A percentile compares a stretch with the other conserved stretches of the same genome.
phyloP scores from a whole-genome alignment of 768 basidiomycete genomes.

The Pseudohyphozyma bogoriensis region DNA sequence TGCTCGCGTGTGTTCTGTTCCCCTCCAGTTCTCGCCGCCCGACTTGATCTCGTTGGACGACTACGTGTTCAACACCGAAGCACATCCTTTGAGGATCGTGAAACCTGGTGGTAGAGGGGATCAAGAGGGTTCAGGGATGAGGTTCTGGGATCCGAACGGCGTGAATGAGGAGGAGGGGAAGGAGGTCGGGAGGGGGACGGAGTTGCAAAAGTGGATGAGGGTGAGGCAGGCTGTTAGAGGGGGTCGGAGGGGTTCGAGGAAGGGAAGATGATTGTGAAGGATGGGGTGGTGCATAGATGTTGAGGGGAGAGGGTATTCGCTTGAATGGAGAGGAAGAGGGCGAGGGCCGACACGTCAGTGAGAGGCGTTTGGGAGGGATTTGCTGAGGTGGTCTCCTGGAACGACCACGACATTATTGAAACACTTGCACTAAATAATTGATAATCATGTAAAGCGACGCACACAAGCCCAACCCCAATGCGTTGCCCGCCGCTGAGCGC shows the following conservation, averaged over 20 bases:
- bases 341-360: too few relatives aligned
- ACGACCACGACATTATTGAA: too few relatives aligned
- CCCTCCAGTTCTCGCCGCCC: constrained; percentile 56
- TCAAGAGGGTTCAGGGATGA: background rate
- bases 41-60: constrained; percentile 48
- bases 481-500: too few relatives aligned
- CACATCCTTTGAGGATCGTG: constrained; percentile 51
- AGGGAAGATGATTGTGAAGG: background rate
- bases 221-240: constrained; percentile 13
- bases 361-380: too few relatives aligned
- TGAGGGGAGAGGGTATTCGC: too few relatives aligned
- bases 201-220: constrained; percentile 23
- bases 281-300: too few relatives aligned
- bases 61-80: constrained; percentile 50
- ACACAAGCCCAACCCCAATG: too few relatives aligned
- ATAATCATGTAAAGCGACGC: too few relatives aligned
- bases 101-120: background rate
- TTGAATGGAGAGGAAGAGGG: too few relatives aligned
- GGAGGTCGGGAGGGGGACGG: constrained; percentile 16
- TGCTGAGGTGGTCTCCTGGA: too few relatives aligned
- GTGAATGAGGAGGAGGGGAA: background rate
- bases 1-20: constrained; percentile 55
- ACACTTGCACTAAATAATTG: too few relatives aligned
- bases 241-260: constrained; percentile 7
- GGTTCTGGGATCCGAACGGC: constrained; percentile 18